Evolutionary conservation across 495 filamentous ascomycete genomes (phyloP).

Genomic region (Xanthoparmelia taractica): DNA sequence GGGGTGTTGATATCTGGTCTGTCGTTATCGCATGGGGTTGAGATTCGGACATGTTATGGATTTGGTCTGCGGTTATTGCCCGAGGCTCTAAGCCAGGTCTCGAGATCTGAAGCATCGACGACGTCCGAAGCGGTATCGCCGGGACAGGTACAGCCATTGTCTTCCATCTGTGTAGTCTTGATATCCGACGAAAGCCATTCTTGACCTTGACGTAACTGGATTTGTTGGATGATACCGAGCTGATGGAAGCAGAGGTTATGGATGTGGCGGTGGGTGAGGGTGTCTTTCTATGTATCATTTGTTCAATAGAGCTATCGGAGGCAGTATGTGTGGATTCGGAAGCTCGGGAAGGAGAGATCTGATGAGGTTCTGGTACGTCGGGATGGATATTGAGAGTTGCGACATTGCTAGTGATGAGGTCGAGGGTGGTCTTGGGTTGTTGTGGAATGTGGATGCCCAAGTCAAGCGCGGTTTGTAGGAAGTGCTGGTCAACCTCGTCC

Average conservation of each 20-base stretch:
- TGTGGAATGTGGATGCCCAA: conserved; percentile 25
- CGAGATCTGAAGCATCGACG: conserved; percentile 9
- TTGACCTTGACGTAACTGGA: conserved; percentile 25
- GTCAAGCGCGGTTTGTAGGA: conserved; percentile 21
- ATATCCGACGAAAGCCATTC: conserved; percentile 24
- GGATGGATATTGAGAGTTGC: conserved; percentile 18
- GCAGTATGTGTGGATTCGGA: conserved; percentile 23
- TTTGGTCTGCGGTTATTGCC: conserved; percentile 19
- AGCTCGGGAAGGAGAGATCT: conserved; percentile 10
- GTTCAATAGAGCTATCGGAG: conserved; percentile 26
- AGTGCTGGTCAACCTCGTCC: conserved; percentile 23
- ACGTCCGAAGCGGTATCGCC: conserved; percentile 16
- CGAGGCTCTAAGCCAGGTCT: conserved; percentile 16
- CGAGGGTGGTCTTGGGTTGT: conserved; percentile 23
- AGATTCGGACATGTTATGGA: conserved; percentile 8
- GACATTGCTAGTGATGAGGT: conserved; percentile 22
- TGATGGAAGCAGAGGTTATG: conserved; percentile 20
- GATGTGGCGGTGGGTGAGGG: conserved; percentile 25
- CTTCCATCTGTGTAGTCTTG: conserved; percentile 24
- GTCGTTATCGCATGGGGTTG: conserved; percentile 16
- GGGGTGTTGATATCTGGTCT: conserved; percentile 11
- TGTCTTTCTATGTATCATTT: conserved; percentile 19
- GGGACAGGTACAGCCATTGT: conserved; percentile 17
- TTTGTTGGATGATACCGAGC: conserved; percentile 21
- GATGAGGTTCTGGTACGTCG: conserved; percentile 1